These are phyloP conservation scores for Aplosporella prunicola DNA, from an alignment of 2,329 filamentous ascomycete genomes.

Conservation along the genomic window DNA sequence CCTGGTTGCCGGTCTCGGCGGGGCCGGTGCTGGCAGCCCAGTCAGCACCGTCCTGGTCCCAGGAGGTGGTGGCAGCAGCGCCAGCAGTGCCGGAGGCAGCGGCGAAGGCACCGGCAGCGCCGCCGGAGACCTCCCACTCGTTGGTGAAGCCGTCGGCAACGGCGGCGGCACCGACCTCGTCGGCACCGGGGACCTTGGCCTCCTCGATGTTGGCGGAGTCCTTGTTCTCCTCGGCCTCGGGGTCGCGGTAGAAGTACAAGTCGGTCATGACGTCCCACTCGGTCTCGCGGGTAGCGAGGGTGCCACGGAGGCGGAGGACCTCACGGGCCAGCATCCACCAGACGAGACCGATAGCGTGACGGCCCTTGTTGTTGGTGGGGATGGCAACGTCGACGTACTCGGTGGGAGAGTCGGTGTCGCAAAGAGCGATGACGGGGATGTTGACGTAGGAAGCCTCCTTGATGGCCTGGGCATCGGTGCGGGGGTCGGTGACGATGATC, in stretches of 20 bases:
- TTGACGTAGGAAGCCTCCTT: constrained; percentile 99
- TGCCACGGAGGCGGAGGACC: constrained; percentile 97
- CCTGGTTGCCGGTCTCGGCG: constrained; percentile 40
- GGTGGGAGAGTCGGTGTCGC: constrained; percentile 98
- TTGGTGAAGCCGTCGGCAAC: constrained; percentile 70
- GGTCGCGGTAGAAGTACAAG: constrained; percentile 99
- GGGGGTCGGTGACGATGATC: constrained; percentile 98
- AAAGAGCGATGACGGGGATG: constrained; percentile 98
- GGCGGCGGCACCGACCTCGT: constrained; percentile 72
- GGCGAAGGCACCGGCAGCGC: constrained; percentile 57
- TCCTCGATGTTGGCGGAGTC: constrained; percentile 74
- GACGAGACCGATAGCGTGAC: constrained; percentile 94
- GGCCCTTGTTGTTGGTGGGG: constrained; percentile 99
- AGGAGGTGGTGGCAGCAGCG: constrained; percentile 53
- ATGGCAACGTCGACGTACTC: constrained; percentile 99
- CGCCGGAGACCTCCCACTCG: constrained; percentile 77
- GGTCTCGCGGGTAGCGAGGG: constrained; percentile 87
- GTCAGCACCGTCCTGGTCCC: constrained; percentile 56
- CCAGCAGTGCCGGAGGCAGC: constrained; percentile 48
- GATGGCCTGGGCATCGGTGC: constrained; percentile 99
- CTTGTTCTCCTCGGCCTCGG: constrained; percentile 98
- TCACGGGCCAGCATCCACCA: constrained; percentile 99
- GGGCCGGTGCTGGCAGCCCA: constrained; percentile 54
- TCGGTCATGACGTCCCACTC: constrained; percentile 99
- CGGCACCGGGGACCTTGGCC: constrained; percentile 70